phyloP scores from a whole-genome alignment of 495 filamentous ascomycete genomes.

The Bacidia rubella region DNA sequence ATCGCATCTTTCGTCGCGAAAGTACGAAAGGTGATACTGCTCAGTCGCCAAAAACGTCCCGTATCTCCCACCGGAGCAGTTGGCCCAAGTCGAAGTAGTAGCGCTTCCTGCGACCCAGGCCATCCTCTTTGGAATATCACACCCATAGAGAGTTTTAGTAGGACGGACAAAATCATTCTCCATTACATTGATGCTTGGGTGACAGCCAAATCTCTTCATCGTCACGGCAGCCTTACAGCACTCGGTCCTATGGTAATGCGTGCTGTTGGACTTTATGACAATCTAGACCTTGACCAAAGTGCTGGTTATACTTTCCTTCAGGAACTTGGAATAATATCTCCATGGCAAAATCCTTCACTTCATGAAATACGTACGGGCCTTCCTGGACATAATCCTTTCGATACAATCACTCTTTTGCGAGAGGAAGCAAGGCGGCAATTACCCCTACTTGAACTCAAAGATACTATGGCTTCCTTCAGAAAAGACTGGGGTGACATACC shows the following conservation, averaged over 20 bases:
- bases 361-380: slow-evolving; percentile 48
- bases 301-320: slow-evolving; percentile 63
- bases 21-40: slow-evolving; percentile 48
- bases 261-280: slow-evolving; percentile 53
- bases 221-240: slow-evolving; percentile 36
- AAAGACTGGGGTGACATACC: slow-evolving; percentile 55
- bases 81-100: slow-evolving; percentile 20
- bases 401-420: slow-evolving; percentile 24
- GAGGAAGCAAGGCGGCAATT: slow-evolving; percentile 21
- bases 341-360: slow-evolving; percentile 64
- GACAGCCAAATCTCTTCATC: slow-evolving; percentile 35
- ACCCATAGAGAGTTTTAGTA: slow-evolving; percentile 17
- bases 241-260: slow-evolving; percentile 61
- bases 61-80: slow-evolving; percentile 44
- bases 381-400: slow-evolving; percentile 34
- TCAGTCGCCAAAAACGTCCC: slow-evolving; percentile 49
- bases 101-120: background rate
- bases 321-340: slow-evolving; percentile 68
- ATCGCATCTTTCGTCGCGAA: slow-evolving; percentile 49
- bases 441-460: slow-evolving; percentile 23
- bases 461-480: slow-evolving; percentile 47
- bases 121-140: background rate
- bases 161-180: slow-evolving; percentile 44
- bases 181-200: slow-evolving; percentile 60
- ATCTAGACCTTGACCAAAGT: slow-evolving; percentile 35